Evolutionary conservation across 2,329 filamentous ascomycete species (phyloP).

Genomic region (Botryotinia calthae): DNA sequence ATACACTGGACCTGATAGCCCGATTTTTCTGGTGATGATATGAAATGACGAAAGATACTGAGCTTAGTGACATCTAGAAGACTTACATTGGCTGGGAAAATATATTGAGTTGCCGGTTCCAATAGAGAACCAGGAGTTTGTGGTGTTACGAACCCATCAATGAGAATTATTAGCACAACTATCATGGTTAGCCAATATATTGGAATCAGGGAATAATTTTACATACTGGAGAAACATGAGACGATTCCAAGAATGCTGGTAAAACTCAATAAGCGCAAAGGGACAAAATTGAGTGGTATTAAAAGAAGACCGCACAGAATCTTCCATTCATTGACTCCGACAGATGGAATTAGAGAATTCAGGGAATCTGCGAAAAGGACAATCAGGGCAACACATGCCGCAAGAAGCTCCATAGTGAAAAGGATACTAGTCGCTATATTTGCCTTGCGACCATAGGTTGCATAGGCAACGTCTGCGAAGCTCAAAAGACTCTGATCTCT

Average conservation of each 20-base stretch:
- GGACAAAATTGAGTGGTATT: conserved; percentile 79
- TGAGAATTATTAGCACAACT: conserved; percentile 81
- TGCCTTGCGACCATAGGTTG: conserved; percentile 81
- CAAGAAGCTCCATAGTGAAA: conserved; percentile 84
- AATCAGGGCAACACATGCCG: conserved; percentile 83
- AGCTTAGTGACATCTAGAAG: neutral
- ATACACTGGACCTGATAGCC: neutral
- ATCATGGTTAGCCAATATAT: conserved; percentile 14
- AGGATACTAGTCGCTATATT: conserved; percentile 79
- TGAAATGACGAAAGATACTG: neutral
- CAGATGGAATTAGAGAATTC: conserved; percentile 69
- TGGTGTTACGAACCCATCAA: conserved; percentile 83
- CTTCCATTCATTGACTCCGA: conserved; percentile 76
- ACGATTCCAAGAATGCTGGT: conserved; percentile 92
- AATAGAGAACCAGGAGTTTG: conserved; percentile 77
- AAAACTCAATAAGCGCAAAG: conserved; percentile 79
- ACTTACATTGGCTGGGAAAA: conserved; percentile 68
- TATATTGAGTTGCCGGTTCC: conserved; percentile 73
- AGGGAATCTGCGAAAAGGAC: conserved; percentile 94
- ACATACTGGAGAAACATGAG: conserved; percentile 81
- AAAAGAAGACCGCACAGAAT: conserved; percentile 75
- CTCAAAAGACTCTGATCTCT: conserved; percentile 83
- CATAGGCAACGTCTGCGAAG: conserved; percentile 89
- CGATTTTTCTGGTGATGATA: neutral
- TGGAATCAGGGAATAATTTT: neutral